Percentiles rank a stretch among this genome's conserved stretches.
These are phyloP conservation scores for Alloteropsis semialata DNA, from an alignment of 176 grass and related monocot species.

Conservation along the genomic window DNA sequence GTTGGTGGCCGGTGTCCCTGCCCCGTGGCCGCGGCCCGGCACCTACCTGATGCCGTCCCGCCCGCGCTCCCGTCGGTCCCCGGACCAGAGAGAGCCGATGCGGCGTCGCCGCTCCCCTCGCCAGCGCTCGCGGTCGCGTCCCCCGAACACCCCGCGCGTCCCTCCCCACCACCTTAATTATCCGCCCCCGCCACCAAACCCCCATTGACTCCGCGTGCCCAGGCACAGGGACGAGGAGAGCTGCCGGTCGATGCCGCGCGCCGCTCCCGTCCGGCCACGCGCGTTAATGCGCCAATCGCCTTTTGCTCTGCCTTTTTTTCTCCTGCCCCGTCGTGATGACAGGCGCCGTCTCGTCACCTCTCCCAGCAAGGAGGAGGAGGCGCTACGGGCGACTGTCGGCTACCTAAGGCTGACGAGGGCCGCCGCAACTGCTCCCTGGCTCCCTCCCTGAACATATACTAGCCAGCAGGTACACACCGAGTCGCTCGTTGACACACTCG, in stretches of 20 bases:
- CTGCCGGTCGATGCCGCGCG: background rate
- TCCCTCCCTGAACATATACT: too few species aligned
- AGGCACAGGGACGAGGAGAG: background rate
- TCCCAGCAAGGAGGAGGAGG: background rate
- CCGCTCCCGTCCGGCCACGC: background rate
- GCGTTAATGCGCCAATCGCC: background rate
- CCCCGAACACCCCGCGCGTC: background rate
- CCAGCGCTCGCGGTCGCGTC: background rate
- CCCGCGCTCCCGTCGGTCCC: background rate
- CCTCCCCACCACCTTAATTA: background rate
- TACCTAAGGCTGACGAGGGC: background rate
- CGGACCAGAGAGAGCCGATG: background rate
- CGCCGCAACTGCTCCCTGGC: background rate
- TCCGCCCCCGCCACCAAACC: constrained; percentile 1
- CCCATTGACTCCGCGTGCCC: background rate
- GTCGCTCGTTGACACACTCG: too few species aligned
- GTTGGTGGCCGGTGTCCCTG: background rate
- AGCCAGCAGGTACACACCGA: background rate
- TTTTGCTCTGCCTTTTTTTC: too few species aligned
- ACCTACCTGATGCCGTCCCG: constrained; percentile 17
- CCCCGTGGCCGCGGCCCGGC: background rate
- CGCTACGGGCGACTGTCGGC: background rate
- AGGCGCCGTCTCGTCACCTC: background rate
- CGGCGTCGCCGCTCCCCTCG: constrained; percentile 37
- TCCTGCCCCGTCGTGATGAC: too few species aligned